Evolutionary conservation across 495 filamentous ascomycete genomes (phyloP), one percentile per base, ranked within the genome.

Genomic region (Podospora didyma): DNA sequence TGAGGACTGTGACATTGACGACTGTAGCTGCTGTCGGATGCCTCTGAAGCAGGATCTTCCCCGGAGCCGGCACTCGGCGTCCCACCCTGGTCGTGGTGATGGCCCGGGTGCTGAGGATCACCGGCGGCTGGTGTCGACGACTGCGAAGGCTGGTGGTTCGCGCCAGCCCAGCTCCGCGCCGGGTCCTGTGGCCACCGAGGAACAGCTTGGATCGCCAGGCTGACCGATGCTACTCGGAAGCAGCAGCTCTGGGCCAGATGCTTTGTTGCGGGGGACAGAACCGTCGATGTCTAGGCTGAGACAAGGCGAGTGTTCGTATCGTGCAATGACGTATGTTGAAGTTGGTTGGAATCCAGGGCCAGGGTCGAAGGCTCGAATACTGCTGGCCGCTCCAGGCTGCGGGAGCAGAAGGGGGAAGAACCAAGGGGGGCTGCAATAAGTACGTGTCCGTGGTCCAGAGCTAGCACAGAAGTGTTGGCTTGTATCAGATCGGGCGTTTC

Each of bases 1-100:
- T 64, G 67, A 69, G 66, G 65, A 74, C 72, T 71, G 68, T 72
- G 73, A 79, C 79, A 83, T 82, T 78, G 79, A 82, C 74, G 68
- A 60, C 69, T 62, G 59, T 39, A 35, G 51, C 47, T 39, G 55
- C 60, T 48, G 28, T 62, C 63, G 17, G 57, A 50, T 46, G 34
- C 58, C 51, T 41, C 39, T 14, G 57, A 28, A 24, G 59, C 53
- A 46, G 58, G 61, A 58, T 44, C 52, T 49, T 54, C 45, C 39
- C 49, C 57, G 53, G 54, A 57, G 59, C 65, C 64, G 62, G 54
- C 64, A 58, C 65, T 55, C 45, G 64, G 60, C 63, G 62, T 65
- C 68, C 71, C 62, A 51, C 66, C 63, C 66, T 64, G 63, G 53
- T 63, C 64, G 57, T 46, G 35, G 49, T 44, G 21, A 22, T 49